Evolutionary conservation across 257 asterid species (phyloP).

Genomic region (Prunella vulgaris): DNA sequence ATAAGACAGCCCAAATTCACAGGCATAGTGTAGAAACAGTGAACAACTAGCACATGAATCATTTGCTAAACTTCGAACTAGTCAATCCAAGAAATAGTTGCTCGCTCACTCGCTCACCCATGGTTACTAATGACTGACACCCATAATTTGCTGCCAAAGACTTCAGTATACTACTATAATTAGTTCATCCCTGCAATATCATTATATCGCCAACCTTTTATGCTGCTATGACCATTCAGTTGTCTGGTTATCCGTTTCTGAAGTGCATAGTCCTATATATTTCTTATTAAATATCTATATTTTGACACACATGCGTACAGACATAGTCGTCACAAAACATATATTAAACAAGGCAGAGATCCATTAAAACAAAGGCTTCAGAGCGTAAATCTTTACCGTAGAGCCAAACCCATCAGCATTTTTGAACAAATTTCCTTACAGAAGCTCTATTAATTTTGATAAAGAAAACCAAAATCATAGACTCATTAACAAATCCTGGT

Average conservation of each 20-base stretch:
- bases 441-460: neutral
- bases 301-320: neutral
- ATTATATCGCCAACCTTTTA: neutral
- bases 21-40: neutral
- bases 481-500: neutral
- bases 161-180: neutral
- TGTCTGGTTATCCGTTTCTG: neutral
- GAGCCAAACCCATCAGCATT: neutral
- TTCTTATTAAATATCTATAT: neutral
- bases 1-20: neutral
- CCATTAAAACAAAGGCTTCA: constrained; percentile 5
- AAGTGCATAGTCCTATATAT: neutral
- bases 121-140: neutral
- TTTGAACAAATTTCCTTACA: constrained; percentile 10
- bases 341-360: neutral
- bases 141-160: neutral
- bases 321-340: neutral
- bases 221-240: neutral
- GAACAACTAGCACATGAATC: neutral
- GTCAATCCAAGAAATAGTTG: neutral
- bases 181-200: neutral
- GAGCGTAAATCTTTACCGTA: neutral
- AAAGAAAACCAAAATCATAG: neutral
- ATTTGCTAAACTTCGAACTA: neutral
- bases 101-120: neutral